Percentiles rank a stretch among this genome's conserved stretches.
phyloP scores from a whole-genome alignment of 2,329 filamentous ascomycete genomes.

The Neoarthrinium moseri region DNA sequence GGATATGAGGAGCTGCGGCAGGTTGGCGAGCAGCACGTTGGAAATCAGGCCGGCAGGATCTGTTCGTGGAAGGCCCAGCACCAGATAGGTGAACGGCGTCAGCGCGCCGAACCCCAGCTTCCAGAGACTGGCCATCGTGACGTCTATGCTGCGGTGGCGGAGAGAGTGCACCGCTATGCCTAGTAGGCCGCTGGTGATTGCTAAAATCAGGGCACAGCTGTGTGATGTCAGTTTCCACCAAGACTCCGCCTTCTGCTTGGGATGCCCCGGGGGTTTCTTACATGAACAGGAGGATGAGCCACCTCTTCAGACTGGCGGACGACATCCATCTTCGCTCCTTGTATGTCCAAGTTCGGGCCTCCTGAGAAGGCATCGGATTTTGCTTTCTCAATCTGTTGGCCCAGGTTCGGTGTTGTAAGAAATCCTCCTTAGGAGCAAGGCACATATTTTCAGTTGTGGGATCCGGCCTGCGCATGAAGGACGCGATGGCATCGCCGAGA shows the following conservation, averaged over 20 bases:
- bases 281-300: slow-evolving; percentile 12
- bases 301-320: slow-evolving; percentile 10
- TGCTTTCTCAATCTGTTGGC: slow-evolving; percentile 8
- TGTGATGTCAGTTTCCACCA: neutral
- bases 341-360: slow-evolving; percentile 9
- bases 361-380: neutral
- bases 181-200: slow-evolving; percentile 11
- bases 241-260: too few species aligned
- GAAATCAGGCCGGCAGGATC: slow-evolving; percentile 27
- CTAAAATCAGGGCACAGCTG: slow-evolving; percentile 13
- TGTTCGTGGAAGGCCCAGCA: slow-evolving; percentile 18
- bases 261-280: neutral
- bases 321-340: slow-evolving; percentile 10
- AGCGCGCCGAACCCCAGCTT: slow-evolving; percentile 27
- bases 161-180: slow-evolving; percentile 13
- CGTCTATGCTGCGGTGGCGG: slow-evolving; percentile 12
- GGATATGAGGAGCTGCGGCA: slow-evolving; percentile 44
- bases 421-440: slow-evolving; percentile 18
- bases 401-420: slow-evolving; percentile 8
- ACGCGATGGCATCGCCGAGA: slow-evolving; percentile 25
- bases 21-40: slow-evolving; percentile 41
- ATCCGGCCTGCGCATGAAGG: slow-evolving; percentile 23
- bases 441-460: slow-evolving; percentile 22
- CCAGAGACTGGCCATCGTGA: slow-evolving; percentile 20
- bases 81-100: slow-evolving; percentile 24